phyloP scores from a whole-genome alignment of 306 rosid species.

The Nissolia schottii region DNA sequence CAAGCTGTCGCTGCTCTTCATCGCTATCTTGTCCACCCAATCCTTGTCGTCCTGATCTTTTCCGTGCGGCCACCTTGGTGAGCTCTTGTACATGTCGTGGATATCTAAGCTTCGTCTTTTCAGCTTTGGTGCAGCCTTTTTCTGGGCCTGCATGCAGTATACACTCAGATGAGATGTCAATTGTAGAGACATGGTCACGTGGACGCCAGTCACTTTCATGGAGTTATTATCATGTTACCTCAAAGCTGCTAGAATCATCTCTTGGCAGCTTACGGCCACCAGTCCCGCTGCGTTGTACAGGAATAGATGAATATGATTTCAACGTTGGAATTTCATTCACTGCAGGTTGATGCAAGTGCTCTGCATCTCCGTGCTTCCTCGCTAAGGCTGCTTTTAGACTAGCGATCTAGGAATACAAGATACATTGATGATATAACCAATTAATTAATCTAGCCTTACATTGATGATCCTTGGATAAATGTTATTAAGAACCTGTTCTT shows the following conservation, averaged over 20 bases:
- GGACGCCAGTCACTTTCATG: background rate
- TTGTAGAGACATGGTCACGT: too few relatives aligned
- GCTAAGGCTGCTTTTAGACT: conserved; percentile 72
- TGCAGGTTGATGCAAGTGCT: conserved; percentile 34
- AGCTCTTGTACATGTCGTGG: conserved; percentile 47
- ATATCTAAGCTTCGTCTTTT: conserved; percentile 73
- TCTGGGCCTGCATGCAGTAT: conserved; percentile 39
- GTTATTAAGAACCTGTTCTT: conserved; percentile 76
- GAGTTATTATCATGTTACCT: conserved; percentile 34
- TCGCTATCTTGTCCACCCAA: conserved; percentile 51
- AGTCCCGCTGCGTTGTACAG: conserved; percentile 38
- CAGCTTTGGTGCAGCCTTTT: conserved; percentile 28
- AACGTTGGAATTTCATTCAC: conserved; percentile 41
- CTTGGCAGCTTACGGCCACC: conserved; percentile 38
- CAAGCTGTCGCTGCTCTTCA: conserved; percentile 45
- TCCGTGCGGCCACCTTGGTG: conserved; percentile 49
- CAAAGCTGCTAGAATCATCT: conserved; percentile 52
- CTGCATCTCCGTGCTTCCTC: conserved; percentile 63
- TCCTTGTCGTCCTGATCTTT: conserved; percentile 69
- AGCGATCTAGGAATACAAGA: conserved; percentile 51
- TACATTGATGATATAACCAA: background rate
- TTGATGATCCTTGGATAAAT: background rate
- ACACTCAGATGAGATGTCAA: too few relatives aligned
- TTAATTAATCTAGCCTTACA: background rate
- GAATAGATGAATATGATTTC: conserved; percentile 52